These are phyloP conservation scores for Fusarium piperis DNA, from an alignment of 2,329 filamentous ascomycete genomes.

Conservation along the genomic window DNA sequence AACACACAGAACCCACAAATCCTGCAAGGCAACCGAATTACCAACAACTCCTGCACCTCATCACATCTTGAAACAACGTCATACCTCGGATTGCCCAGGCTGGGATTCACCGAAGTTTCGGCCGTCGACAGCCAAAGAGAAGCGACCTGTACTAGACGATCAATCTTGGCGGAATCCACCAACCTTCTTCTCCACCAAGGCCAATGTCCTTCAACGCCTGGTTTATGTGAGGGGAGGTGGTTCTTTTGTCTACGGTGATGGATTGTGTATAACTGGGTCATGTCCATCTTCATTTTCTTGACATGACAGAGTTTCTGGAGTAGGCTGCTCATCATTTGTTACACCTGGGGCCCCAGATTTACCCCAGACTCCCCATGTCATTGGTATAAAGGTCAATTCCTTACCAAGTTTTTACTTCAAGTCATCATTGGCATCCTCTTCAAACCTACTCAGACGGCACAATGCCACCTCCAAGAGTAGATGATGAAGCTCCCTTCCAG, in stretches of 20 bases:
- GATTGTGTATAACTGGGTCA: slow-evolving; percentile 13
- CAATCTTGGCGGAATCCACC: slow-evolving; percentile 33
- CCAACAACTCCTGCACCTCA: neutral
- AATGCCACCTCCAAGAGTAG: slow-evolving; percentile 41
- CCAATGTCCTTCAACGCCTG: neutral
- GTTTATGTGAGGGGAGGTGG: neutral
- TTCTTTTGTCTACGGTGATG: neutral
- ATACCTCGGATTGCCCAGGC: slow-evolving; percentile 23
- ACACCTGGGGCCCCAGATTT: slow-evolving; percentile 20
- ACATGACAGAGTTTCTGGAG: neutral
- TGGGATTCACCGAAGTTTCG: slow-evolving; percentile 26
- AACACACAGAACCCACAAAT: neutral
- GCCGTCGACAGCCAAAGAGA: slow-evolving; percentile 22
- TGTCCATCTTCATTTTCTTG: neutral
- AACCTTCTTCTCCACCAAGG: slow-evolving; percentile 12
- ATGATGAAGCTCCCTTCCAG: slow-evolving; percentile 35
- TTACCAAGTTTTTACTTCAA: neutral
- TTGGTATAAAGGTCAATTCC: neutral
- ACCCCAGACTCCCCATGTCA: slow-evolving; percentile 3
- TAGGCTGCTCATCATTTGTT: neutral
- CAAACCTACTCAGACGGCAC: neutral
- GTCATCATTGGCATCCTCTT: neutral
- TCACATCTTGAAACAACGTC: slow-evolving; percentile 30
- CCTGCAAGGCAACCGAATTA: slow-evolving; percentile 3
- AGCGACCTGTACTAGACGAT: slow-evolving; percentile 14